Conservation (phyloP, 1,284 basidiomycete genomes). For the Pascua guehoae region DNA sequence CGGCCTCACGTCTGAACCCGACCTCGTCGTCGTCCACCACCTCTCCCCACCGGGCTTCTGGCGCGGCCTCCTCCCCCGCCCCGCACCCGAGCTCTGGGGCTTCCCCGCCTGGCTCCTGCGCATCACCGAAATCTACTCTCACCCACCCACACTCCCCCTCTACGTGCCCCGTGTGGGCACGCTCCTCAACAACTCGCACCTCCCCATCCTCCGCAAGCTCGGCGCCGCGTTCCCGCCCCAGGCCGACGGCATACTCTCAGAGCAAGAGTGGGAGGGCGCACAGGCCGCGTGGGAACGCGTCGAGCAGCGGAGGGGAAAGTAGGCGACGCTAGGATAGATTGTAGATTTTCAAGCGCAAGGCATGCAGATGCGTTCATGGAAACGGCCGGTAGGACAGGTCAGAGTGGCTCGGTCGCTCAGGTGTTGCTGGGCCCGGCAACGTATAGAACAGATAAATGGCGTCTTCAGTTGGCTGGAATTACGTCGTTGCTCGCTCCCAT, state of each 20-base stretch:
- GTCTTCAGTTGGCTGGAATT: no score
- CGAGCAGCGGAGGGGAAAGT: constrained; percentile 26
- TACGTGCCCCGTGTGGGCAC: constrained; percentile 16
- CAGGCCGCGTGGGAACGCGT: constrained; percentile 23
- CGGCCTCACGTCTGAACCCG: constrained; percentile 25
- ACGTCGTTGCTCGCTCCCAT: no score
- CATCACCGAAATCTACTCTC: constrained; percentile 39
- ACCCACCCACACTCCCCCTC: constrained; percentile 27
- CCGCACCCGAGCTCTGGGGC: constrained; percentile 36
- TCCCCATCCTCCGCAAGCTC: constrained; percentile 18
- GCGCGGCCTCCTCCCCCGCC: constrained; percentile 24
- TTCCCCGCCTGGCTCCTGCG: constrained; percentile 40
- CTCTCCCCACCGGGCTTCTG: constrained; percentile 19
- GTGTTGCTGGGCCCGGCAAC: no score
- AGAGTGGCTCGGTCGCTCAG: no score
- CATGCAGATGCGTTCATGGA: no score
- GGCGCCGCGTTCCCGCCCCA: constrained; percentile 13
- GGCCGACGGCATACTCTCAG: constrained; percentile 12
- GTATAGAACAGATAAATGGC: no score
- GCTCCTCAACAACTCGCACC: constrained; percentile 17
- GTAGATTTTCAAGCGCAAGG: no score
- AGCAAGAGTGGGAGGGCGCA: constrained; percentile 20
- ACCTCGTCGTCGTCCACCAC: constrained; percentile 34
- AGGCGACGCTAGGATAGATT: neutral
- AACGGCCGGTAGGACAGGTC: no score